Conservation (phyloP, 305 asterid genomes). For the Fraxinus platypoda region DNA sequence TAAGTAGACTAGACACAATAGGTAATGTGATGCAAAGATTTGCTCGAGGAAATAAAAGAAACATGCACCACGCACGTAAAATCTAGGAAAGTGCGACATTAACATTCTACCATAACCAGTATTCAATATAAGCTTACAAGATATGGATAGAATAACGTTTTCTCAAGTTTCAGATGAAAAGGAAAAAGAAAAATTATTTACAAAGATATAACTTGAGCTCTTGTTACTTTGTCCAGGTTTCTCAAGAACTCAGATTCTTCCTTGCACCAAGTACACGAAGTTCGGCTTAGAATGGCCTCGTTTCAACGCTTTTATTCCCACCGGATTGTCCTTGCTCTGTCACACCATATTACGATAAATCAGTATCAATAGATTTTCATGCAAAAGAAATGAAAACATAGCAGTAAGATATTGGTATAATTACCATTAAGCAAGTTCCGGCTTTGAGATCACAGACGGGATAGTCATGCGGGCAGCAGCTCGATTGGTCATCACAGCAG, state of each 20-base stretch:
- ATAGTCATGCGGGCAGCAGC: constrained; percentile 49
- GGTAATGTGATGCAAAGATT: too few species aligned
- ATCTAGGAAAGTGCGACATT: too few species aligned
- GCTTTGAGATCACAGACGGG: constrained; percentile 33
- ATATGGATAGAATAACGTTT: neutral
- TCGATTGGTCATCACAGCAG: constrained; percentile 41
- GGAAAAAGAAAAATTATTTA: neutral
- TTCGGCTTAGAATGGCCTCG: constrained; percentile 26
- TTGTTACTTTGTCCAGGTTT: neutral
- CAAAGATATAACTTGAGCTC: neutral
- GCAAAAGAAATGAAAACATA: neutral
- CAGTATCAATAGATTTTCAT: neutral
- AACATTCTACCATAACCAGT: too few species aligned
- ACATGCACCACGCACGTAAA: too few species aligned
- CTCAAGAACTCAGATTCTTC: neutral
- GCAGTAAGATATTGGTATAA: neutral
- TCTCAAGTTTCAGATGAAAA: neutral
- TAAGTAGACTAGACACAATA: too few species aligned
- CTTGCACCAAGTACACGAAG: neutral
- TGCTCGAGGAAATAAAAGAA: too few species aligned
- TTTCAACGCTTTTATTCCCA: constrained; percentile 33
- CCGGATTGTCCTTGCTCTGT: constrained; percentile 37
- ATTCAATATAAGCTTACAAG: neutral
- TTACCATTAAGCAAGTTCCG: constrained; percentile 27
- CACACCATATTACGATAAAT: neutral